Conservation (phyloP, 192 early-diverging fungal species). For the Lunasporangiospora selenospora region DNA sequence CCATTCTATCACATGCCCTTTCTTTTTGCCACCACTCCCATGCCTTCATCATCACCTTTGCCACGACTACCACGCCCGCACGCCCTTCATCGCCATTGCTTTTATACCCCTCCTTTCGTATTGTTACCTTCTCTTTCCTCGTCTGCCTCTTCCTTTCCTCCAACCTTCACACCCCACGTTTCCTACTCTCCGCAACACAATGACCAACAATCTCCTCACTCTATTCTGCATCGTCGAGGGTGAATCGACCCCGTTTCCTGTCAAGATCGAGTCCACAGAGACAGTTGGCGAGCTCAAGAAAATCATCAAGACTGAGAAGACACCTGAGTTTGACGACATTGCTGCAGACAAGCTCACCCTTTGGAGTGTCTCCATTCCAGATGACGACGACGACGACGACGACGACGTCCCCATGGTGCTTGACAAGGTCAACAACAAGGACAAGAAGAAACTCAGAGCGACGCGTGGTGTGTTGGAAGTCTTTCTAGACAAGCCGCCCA, state of each 20-base stretch:
- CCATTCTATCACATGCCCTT: no score
- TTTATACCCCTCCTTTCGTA: neutral
- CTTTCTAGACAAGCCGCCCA: slow-evolving; percentile 4
- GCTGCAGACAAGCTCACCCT: neutral
- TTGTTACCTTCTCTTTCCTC: neutral
- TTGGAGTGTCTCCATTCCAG: slow-evolving; percentile 4
- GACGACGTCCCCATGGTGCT: slow-evolving; percentile 6
- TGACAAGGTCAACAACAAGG: slow-evolving; percentile 10
- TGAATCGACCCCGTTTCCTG: neutral
- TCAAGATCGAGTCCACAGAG: neutral
- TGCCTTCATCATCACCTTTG: neutral
- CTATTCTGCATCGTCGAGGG: slow-evolving; percentile 1
- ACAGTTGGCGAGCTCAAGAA: slow-evolving; percentile 1
- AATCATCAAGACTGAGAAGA: no score
- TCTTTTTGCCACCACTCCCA: neutral
- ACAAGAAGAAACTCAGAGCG: slow-evolving; percentile 10
- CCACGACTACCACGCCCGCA: neutral
- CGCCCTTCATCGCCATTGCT: neutral
- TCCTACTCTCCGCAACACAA: neutral
- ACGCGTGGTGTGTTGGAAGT: slow-evolving; percentile 3
- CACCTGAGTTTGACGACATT: neutral
- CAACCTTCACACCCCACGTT: neutral
- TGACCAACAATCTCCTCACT: neutral
- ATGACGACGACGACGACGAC: slow-evolving; percentile 9
- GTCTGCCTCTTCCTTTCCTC: neutral